Evolutionary conservation across 106 monocot genomes (phyloP), one percentile per base, ranked within the genome.

Genomic region (Dendrobium chrysotoxum): DNA sequence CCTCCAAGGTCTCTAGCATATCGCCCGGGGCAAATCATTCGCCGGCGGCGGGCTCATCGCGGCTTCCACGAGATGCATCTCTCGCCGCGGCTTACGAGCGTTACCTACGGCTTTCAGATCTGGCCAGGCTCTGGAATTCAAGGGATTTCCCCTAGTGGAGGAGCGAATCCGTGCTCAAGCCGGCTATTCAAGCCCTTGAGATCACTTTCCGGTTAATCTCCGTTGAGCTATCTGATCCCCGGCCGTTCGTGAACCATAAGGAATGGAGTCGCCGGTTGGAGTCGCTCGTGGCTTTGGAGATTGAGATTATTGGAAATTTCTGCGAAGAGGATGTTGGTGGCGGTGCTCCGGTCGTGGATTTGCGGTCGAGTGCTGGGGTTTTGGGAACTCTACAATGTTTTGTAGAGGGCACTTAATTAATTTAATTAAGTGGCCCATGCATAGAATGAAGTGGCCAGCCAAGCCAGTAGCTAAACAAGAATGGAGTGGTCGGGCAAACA

Each of bases 141-240:
- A 79, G 78, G 10, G 78, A 87, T 73, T 95, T 90, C 75, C 92
- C 95, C 13, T 79, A 80, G 0, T 95, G 95, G 95, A 79, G 15
- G 3, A 79, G 75, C 79, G 95, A 95, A 75, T 46, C 89, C 39
- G 15, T 92, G 39, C 38, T 95, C 4, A 95, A 91, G 72, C 92
- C 95, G 2, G 77, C 87, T 8, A 82, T 95, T 40, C 95, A 95
- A 55, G 95, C 82, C 15, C 82, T 95, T 5, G 95, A 95, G 85
- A 92, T 95, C 88, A 95, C 95, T 64, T 95, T 95, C 85, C 88
- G 95, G 9, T 79, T 92, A 81, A 57, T 89, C 53, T 92, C 95
- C 77, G 1, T 91, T 41, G 78, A 85, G 72, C 83, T 95, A 23
- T 92, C 92, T 76, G 92, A 92, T 68, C 87, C 86, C 28, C 80